phyloP scores from a whole-genome alignment of 345 rosid genomes.

The Ceriops tagal region DNA sequence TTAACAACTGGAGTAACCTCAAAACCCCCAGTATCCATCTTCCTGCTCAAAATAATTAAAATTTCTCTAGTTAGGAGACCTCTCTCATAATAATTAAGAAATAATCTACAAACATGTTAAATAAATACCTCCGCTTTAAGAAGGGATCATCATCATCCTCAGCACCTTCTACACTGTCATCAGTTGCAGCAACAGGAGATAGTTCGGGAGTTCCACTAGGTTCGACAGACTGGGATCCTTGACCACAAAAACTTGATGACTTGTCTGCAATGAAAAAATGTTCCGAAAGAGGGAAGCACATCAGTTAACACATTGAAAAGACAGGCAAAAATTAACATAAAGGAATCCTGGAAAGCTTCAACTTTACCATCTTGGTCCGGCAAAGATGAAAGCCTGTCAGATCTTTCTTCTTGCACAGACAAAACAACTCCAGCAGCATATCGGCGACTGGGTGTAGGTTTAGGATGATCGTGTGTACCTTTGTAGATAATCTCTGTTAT shows the following conservation, averaged over 20 bases:
- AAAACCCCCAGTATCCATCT: slow-evolving; percentile 60
- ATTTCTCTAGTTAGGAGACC: slow-evolving; percentile 17
- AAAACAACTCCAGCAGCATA: slow-evolving; percentile 55
- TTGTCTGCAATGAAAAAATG: slow-evolving; percentile 46
- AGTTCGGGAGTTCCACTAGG: slow-evolving; percentile 50
- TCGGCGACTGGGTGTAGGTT: slow-evolving; percentile 85
- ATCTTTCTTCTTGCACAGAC: slow-evolving; percentile 68
- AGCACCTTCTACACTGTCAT: slow-evolving; percentile 51
- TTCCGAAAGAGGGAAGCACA: slow-evolving; percentile 13
- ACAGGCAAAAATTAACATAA: not conserved
- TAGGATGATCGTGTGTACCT: slow-evolving; percentile 96
- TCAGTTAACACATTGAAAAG: not conserved
- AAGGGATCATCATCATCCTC: slow-evolving; percentile 81
- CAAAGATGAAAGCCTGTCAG: slow-evolving; percentile 47
- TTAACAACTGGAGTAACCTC: slow-evolving; percentile 87
- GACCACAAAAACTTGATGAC: slow-evolving; percentile 48
- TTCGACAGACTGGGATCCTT: slow-evolving; percentile 41
- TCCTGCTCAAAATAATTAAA: slow-evolving; percentile 46
- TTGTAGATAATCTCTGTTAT: slow-evolving; percentile 88
- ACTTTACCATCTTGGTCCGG: slow-evolving; percentile 61
- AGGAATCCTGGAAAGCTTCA: slow-evolving; percentile 4
- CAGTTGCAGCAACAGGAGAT: slow-evolving; percentile 51
- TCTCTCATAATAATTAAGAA: slow-evolving; percentile 4
- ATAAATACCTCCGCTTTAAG: slow-evolving; percentile 71
- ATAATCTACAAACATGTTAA: slow-evolving; percentile 16